Percentiles rank a stretch among this genome's conserved stretches.
These are phyloP conservation scores for Phytomonas sp. DNA, from an alignment of 208 protist species.

Conservation along the genomic window DNA sequence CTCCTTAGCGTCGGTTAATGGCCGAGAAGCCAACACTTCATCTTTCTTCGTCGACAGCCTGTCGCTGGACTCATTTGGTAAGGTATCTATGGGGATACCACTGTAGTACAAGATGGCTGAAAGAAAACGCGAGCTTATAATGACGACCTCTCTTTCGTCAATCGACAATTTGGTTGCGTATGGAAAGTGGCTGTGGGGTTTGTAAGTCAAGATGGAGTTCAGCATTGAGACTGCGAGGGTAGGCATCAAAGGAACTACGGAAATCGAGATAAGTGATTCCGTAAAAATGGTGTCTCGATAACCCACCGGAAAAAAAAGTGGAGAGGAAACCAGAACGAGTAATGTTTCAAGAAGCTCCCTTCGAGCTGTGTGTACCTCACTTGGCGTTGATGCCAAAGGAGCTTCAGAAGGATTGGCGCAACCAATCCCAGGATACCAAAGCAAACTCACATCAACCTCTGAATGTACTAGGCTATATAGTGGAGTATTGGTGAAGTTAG, in stretches of 20 bases:
- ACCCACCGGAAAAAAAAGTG: conserved; percentile 33
- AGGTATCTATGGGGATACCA: conserved; percentile 18
- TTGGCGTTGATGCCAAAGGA: background rate
- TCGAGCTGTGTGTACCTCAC: conserved; percentile 23
- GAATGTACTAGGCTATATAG: conserved; percentile 27
- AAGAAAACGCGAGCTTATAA: conserved; percentile 43
- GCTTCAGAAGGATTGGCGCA: background rate
- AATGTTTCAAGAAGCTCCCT: conserved; percentile 47
- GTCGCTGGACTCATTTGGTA: background rate
- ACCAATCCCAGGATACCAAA: conserved; percentile 12
- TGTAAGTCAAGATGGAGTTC: conserved; percentile 62
- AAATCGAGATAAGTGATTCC: conserved; percentile 45
- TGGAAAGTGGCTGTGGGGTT: conserved; percentile 62
- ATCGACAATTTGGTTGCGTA: conserved; percentile 68
- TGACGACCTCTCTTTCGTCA: conserved; percentile 44
- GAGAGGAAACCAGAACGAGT: conserved; percentile 33
- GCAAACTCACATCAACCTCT: conserved; percentile 35
- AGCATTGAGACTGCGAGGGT: conserved; percentile 70
- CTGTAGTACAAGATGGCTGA: conserved; percentile 50
- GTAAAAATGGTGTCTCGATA: conserved; percentile 71
- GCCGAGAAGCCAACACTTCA: background rate
- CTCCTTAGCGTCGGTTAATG: background rate
- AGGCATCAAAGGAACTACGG: conserved; percentile 49
- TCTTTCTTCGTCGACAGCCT: background rate
- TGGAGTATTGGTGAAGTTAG: conserved; percentile 14